Conservation (phyloP, 148 eudicot species). For the Rheum nobile region DNA sequence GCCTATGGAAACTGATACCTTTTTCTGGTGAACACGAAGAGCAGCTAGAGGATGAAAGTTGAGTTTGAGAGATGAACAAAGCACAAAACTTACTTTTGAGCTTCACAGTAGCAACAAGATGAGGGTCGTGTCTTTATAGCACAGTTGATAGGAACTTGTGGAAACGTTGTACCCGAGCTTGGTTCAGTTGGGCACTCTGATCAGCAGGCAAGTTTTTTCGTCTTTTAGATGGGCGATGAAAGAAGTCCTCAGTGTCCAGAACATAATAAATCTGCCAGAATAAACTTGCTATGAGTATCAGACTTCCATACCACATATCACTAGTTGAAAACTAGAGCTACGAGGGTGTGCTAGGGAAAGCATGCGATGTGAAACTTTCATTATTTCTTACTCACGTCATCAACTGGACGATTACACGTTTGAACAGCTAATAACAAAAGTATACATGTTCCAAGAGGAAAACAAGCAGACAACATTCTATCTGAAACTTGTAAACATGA, state of each 20-base stretch:
- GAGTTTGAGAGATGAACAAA: not conserved
- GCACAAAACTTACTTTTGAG: not conserved
- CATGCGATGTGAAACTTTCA: too few species aligned
- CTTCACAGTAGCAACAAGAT: not conserved
- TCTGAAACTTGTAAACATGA: not conserved
- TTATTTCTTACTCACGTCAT: too few species aligned
- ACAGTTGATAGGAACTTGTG: conserved; percentile 32
- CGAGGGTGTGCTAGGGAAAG: too few species aligned
- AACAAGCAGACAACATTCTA: not conserved
- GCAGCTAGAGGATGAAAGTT: not conserved
- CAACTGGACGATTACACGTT: not conserved
- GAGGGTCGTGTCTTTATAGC: not conserved
- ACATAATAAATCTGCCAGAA: conserved; percentile 67
- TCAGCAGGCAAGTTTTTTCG: conserved; percentile 21
- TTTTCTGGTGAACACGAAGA: not conserved
- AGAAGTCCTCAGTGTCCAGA: conserved; percentile 74
- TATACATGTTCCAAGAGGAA: not conserved
- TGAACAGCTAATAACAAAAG: not conserved
- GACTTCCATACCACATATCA: not conserved
- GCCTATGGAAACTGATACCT: too few species aligned
- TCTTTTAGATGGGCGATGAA: conserved; percentile 34
- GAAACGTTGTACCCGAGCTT: conserved; percentile 36
- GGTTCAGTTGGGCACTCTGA: conserved; percentile 13
- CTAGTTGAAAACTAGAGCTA: not conserved
- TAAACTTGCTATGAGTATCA: not conserved